These are phyloP conservation scores for Apiospora malaysiana DNA, from an alignment of 2,329 filamentous ascomycete genomes.

Conservation along the genomic window DNA sequence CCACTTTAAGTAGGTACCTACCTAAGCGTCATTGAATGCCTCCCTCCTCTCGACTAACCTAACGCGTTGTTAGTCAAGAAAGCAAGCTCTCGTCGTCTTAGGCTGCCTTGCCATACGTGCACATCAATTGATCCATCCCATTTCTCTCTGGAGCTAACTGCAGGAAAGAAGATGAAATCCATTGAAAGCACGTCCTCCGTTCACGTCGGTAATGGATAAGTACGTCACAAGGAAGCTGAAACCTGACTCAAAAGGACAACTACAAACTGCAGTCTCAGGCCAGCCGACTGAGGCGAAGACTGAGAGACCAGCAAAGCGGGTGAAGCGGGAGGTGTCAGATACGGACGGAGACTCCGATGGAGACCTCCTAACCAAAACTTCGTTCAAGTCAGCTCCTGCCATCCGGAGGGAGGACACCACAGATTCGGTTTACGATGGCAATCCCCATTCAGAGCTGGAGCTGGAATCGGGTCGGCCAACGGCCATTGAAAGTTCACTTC, in stretches of 20 bases:
- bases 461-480: slow-evolving; percentile 50
- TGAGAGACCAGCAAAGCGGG: slow-evolving; percentile 43
- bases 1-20: slow-evolving; percentile 13
- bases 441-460: slow-evolving; percentile 35
- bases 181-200: not conserved
- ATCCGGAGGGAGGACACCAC: slow-evolving; percentile 28
- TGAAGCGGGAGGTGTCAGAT: slow-evolving; percentile 39
- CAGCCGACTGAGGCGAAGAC: slow-evolving; percentile 20
- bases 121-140: not conserved
- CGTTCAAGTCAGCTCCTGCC: not conserved
- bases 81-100: not conserved
- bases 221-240: slow-evolving; percentile 16
- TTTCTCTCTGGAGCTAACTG: not conserved
- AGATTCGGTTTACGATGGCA: slow-evolving; percentile 46
- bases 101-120: not conserved
- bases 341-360: slow-evolving; percentile 43
- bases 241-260: slow-evolving; percentile 23
- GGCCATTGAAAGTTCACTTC: slow-evolving; percentile 74
- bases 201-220: slow-evolving; percentile 14
- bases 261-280: not conserved
- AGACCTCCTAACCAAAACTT: slow-evolving; percentile 23
- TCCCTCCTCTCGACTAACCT: not conserved
- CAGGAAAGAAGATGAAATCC: not conserved
- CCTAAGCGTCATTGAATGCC: not conserved
- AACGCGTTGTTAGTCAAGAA: not conserved